A percentile compares a stretch with the other conserved stretches of the same genome.
phyloP scores from a whole-genome alignment of 2,329 filamentous ascomycete species.

The Lecanosticta acicola region DNA sequence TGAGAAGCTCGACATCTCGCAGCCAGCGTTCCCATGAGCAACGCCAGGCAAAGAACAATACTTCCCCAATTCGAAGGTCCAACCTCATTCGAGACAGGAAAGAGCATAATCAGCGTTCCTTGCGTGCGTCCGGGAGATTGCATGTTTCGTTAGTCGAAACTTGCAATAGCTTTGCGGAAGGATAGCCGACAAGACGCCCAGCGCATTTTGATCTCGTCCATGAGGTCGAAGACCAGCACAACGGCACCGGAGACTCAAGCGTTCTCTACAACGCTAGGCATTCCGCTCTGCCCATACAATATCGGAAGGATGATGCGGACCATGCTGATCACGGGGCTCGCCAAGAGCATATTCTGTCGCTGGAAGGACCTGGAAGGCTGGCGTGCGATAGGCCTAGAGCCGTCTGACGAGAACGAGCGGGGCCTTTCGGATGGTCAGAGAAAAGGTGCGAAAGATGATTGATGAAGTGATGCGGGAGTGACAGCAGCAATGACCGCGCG shows the following conservation, averaged over 20 bases:
- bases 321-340: conserved; percentile 6
- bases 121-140: conserved; percentile 10
- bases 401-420: conserved; percentile 6
- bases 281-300: conserved; percentile 9
- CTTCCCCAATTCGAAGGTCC: conserved; percentile 3
- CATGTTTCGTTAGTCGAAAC: conserved; percentile 8
- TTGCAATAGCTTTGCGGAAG: not conserved
- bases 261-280: conserved; percentile 12
- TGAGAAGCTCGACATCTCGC: not conserved
- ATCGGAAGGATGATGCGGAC: conserved; percentile 9
- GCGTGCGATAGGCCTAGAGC: conserved; percentile 6
- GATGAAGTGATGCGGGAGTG: conserved; percentile 9
- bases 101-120: conserved; percentile 8
- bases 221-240: conserved; percentile 10
- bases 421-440: conserved; percentile 5
- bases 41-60: conserved; percentile 7
- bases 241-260: conserved; percentile 6
- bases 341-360: conserved; percentile 7
- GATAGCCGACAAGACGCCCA: not conserved
- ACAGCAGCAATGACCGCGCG: no score
- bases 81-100: conserved; percentile 5
- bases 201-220: conserved; percentile 11
- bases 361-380: conserved; percentile 7
- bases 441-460: conserved; percentile 4
- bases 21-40: conserved; percentile 6